A percentile compares a stretch with the other conserved stretches of the same genome.
phyloP scores from a whole-genome alignment of 1,284 basidiomycete genomes.

The Omphalotus olearius region DNA sequence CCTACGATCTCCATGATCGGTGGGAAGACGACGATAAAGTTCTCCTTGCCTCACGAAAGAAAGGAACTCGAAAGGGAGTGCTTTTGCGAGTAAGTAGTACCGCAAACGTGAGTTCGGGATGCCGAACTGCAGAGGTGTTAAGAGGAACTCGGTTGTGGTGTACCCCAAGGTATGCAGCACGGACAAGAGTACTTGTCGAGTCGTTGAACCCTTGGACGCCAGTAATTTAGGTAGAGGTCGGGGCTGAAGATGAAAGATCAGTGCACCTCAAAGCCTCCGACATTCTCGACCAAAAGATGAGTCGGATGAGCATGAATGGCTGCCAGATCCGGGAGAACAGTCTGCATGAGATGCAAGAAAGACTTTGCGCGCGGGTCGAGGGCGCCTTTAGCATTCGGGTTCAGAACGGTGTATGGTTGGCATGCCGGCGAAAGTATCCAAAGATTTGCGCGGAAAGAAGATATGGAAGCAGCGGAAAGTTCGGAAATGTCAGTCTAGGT shows the following conservation, averaged over 20 bases:
- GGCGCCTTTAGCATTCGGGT: constrained; percentile 63
- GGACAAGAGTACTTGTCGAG: constrained; percentile 48
- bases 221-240: background rate
- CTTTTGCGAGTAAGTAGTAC: constrained; percentile 73
- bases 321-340: constrained; percentile 60
- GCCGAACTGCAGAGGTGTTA: constrained; percentile 72
- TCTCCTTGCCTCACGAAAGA: constrained; percentile 27
- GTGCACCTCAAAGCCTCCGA: constrained; percentile 74
- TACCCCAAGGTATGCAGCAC: constrained; percentile 52
- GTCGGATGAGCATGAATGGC: constrained; percentile 40
- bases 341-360: constrained; percentile 63
- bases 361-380: constrained; percentile 70
- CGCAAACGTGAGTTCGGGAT: constrained; percentile 76
- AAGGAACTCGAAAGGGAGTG: constrained; percentile 32
- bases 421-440: constrained; percentile 79
- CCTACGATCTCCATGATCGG: background rate
- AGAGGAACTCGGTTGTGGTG: constrained; percentile 51
- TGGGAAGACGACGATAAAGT: constrained; percentile 42
- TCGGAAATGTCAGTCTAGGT: constrained; percentile 60
- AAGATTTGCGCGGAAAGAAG: constrained; percentile 42
- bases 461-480: constrained; percentile 45
- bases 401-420: constrained; percentile 76
- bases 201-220: constrained; percentile 51
- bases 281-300: constrained; percentile 69
- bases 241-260: constrained; percentile 2